Base-by-base conservation (phyloP, 148 eudicot genomes). In the Limonium bicolor region DNA sequence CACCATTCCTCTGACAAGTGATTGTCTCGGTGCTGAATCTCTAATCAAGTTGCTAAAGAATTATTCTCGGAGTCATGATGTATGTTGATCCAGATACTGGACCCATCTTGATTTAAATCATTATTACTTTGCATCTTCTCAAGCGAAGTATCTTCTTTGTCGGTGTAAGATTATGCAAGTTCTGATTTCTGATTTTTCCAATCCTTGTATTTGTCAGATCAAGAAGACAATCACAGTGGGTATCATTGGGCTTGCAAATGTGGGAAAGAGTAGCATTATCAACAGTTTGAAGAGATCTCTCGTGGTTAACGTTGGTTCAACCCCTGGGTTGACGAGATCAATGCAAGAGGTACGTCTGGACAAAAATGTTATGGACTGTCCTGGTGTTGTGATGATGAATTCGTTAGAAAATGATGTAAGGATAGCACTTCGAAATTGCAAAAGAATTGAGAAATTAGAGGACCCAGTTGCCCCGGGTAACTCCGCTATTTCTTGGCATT, bases 331-430 rank as follows among this genome's bases (percentile, higher is more conserved):
- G 46, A 92, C 99, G 32, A 73, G 88, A 64, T 73, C 95, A 29
- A 63, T 92, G 80, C 99, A 92, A 76, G 99, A 92, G 71, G 94
- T 92, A 46, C 88, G 81, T 44, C 61, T 85, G 51, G 99, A 92
- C 60, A 85, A 81, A 68, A 78, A 78, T 69, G 77, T 92, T 32
- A 42, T 92, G 66, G 99, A 92, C 46, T 92, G 99, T 56, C 99
- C n/a, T n/a, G n/a, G n/a, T n/a, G n/a, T n/a, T n/a, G n/a, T n/a
- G n/a, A n/a, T n/a, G n/a, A n/a, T n/a, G n/a, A n/a, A n/a, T n/a
- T n/a, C n/a, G n/a, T n/a, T n/a, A n/a, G 76, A 64, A 52, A 85
- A 65, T 65, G 90, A 85, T 61, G 67, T 83, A 45, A 62, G 86
- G 11, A 50, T 81, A 58, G 94, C 78, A 21, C 95, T 92, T 63